Conservation (phyloP, 768 basidiomycete species). For the Tephrocybe rancida region DNA sequence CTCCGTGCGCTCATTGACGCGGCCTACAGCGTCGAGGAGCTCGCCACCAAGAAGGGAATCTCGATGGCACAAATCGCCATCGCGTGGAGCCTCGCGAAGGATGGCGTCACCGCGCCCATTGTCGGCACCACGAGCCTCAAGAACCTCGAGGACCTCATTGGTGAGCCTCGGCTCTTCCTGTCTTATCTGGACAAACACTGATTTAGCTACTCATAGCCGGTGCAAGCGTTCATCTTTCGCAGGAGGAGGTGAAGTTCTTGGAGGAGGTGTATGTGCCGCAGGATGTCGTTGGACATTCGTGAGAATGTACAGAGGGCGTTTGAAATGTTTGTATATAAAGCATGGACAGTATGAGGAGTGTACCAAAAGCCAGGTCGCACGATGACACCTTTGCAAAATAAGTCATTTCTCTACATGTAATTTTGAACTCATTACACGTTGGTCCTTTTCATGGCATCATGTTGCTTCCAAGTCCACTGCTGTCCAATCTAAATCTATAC, state of each 20-base stretch:
- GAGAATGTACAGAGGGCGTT: no score
- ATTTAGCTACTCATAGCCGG: conserved; percentile 29
- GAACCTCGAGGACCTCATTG: conserved; percentile 54
- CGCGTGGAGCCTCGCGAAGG: conserved; percentile 52
- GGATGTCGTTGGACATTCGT: conserved; percentile 43
- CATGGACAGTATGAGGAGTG: no score
- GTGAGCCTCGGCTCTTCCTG: conserved; percentile 24
- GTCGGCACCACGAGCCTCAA: conserved; percentile 55
- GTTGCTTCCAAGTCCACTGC: no score
- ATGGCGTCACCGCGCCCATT: conserved; percentile 60
- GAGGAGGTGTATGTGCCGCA: conserved; percentile 55
- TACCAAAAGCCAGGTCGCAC: no score
- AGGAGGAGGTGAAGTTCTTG: conserved; percentile 59
- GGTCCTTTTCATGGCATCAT: no score
- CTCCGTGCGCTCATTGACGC: not conserved
- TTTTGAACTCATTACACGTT: no score
- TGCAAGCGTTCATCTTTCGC: conserved; percentile 49
- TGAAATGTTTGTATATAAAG: no score
- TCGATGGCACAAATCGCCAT: conserved; percentile 62
- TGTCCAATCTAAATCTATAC: no score
- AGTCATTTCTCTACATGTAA: no score
- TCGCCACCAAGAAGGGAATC: conserved; percentile 51
- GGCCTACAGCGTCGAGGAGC: conserved; percentile 46
- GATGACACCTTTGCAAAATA: no score
- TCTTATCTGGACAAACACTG: not conserved